These are phyloP conservation scores for Emmonsia crescens DNA, from an alignment of 2,329 filamentous ascomycete species.

Conservation along the genomic window DNA sequence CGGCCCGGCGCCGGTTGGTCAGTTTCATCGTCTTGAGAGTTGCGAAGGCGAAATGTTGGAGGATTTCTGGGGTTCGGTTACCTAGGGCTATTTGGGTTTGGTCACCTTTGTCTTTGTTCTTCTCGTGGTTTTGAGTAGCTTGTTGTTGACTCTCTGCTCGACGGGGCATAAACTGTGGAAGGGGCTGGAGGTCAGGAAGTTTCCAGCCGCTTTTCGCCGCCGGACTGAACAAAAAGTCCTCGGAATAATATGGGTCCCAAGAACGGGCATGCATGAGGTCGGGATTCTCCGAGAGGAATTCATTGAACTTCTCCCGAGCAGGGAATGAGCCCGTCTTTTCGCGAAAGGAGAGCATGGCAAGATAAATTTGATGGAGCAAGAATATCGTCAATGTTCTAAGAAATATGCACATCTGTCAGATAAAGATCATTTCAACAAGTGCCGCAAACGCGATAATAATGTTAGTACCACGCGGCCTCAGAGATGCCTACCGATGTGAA, in stretches of 20 bases:
- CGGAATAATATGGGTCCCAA: background rate
- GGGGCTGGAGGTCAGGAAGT: background rate
- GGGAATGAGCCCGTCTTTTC: background rate
- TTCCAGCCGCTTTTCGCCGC: background rate
- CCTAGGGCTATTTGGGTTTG: background rate
- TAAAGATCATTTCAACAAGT: background rate
- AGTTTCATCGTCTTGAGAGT: background rate
- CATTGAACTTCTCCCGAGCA: background rate
- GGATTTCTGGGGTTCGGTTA: background rate
- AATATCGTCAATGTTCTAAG: constrained; percentile 3
- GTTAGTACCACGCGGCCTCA: background rate
- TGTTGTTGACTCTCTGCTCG: background rate
- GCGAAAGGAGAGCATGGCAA: background rate
- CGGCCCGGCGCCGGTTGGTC: background rate
- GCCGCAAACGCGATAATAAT: background rate
- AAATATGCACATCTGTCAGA: background rate
- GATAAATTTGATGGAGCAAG: constrained; percentile 2
- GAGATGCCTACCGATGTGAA: background rate
- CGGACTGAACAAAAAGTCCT: constrained; percentile 1
- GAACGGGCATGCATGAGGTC: constrained; percentile 2
- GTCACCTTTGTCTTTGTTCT: background rate
- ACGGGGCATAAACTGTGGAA: background rate
- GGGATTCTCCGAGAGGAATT: background rate
- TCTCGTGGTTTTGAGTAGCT: background rate
- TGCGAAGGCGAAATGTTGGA: background rate